phyloP scores from a whole-genome alignment of 345 rosid species.

The Trapa bicornis region DNA sequence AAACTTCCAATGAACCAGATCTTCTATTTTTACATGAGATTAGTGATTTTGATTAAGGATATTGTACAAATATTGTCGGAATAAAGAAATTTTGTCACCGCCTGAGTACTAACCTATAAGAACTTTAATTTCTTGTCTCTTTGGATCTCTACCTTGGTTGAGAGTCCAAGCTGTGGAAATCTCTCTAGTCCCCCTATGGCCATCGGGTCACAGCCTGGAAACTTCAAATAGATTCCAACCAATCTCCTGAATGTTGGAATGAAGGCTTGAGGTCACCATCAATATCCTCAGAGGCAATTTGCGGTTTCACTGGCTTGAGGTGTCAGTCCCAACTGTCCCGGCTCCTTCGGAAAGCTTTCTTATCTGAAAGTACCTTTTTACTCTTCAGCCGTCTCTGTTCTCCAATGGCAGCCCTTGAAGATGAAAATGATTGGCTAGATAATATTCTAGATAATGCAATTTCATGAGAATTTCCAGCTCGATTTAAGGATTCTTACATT shows the following conservation, averaged over 20 bases:
- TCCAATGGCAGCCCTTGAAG: slow-evolving; percentile 71
- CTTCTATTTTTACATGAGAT: slow-evolving; percentile 1
- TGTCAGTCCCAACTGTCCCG: slow-evolving; percentile 60
- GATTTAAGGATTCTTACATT: slow-evolving; percentile 27
- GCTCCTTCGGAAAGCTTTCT: slow-evolving; percentile 55
- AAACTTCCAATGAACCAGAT: neutral
- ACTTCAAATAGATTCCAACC: neutral
- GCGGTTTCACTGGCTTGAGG: neutral
- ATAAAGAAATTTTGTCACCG: no score
- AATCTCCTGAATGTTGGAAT: neutral
- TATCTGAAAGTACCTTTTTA: slow-evolving; percentile 60
- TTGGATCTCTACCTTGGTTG: no score
- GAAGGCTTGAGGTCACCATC: neutral
- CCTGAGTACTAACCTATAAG: no score
- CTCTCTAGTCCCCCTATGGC: no score
- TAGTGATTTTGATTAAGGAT: neutral
- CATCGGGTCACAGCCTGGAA: no score
- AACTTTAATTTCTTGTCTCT: no score
- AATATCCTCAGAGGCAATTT: neutral
- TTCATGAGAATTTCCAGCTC: neutral
- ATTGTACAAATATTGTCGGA: no score
- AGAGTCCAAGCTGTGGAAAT: no score
- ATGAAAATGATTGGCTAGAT: neutral
- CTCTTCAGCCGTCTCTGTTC: slow-evolving; percentile 67
- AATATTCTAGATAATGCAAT: neutral